These are phyloP conservation scores for Plenodomus tracheiphilus DNA, from an alignment of 2,329 filamentous ascomycete species.

Conservation along the genomic window DNA sequence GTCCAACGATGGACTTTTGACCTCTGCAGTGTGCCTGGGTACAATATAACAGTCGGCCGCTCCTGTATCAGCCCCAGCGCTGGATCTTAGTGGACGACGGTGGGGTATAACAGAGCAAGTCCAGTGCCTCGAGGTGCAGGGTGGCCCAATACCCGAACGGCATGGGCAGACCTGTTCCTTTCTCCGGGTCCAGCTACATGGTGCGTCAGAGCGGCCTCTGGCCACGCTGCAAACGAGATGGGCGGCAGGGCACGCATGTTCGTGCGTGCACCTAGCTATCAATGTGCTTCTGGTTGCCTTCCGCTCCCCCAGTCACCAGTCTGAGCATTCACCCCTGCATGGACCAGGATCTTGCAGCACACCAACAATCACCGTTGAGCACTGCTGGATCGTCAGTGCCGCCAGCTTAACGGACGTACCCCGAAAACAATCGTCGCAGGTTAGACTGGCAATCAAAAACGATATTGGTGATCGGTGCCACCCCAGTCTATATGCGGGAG, in stretches of 20 bases:
- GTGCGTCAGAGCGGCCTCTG: slow-evolving; percentile 39
- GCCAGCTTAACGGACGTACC: slow-evolving; percentile 39
- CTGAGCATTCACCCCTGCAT: slow-evolving; percentile 30
- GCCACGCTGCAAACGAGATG: slow-evolving; percentile 43
- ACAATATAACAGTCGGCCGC: slow-evolving; percentile 42
- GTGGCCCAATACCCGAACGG: slow-evolving; percentile 37
- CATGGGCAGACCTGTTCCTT: slow-evolving; percentile 34
- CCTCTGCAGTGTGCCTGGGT: slow-evolving; percentile 39
- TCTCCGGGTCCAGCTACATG: slow-evolving; percentile 40
- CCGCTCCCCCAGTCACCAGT: slow-evolving; percentile 31
- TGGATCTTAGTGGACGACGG: slow-evolving; percentile 34
- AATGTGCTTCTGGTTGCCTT: slow-evolving; percentile 24
- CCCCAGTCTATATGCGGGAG: slow-evolving; percentile 33
- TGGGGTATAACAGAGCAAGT: slow-evolving; percentile 41
- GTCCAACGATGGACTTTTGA: slow-evolving; percentile 34
- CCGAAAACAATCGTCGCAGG: slow-evolving; percentile 35
- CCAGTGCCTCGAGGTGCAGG: slow-evolving; percentile 37
- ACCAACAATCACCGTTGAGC: slow-evolving; percentile 43
- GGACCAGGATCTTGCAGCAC: slow-evolving; percentile 25
- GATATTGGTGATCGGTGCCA: slow-evolving; percentile 45
- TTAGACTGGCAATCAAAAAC: slow-evolving; percentile 41
- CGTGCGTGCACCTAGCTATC: slow-evolving; percentile 29
- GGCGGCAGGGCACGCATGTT: slow-evolving; percentile 29
- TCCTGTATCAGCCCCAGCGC: slow-evolving; percentile 34
- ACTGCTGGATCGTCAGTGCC: slow-evolving; percentile 42